phyloP scores from a whole-genome alignment of 2,329 filamentous ascomycete species.

The Arthrobotrys musiformis region DNA sequence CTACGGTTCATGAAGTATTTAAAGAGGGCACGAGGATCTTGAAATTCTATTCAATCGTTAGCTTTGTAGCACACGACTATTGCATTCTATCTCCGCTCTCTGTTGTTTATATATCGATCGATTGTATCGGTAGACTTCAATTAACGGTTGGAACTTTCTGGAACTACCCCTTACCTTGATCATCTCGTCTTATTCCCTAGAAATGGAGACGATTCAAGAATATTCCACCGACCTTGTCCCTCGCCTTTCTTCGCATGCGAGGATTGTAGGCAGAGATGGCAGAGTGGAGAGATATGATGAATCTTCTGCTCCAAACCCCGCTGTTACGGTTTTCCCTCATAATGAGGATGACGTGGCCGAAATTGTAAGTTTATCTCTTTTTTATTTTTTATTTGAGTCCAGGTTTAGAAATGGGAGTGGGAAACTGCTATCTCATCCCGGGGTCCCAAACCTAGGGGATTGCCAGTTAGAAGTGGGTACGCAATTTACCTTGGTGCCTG shows the following conservation, averaged over 20 bases:
- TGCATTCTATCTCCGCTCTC: neutral
- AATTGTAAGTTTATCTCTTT: constrained; percentile 15
- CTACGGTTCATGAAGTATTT: too few relatives aligned
- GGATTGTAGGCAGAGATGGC: constrained; percentile 24
- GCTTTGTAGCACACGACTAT: neutral
- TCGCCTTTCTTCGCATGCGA: constrained; percentile 24
- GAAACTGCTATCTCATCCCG: too few relatives aligned
- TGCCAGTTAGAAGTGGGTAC: too few relatives aligned
- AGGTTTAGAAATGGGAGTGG: too few relatives aligned
- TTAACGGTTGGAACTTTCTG: too few relatives aligned
- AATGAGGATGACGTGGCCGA: constrained; percentile 32
- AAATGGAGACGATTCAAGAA: constrained; percentile 18
- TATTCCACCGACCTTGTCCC: constrained; percentile 17
- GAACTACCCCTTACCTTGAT: neutral
- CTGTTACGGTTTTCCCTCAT: constrained; percentile 18
- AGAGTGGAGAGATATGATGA: constrained; percentile 27
- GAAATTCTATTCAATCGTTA: neutral
- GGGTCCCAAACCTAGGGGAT: too few relatives aligned
- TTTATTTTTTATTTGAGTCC: neutral
- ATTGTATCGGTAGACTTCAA: too few relatives aligned
- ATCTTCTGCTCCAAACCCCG: constrained; percentile 9
- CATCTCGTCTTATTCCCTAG: neutral
- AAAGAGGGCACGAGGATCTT: neutral
- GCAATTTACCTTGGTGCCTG: too few relatives aligned
- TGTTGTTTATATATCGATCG: too few relatives aligned